These are phyloP conservation scores for Leishmania mexicana DNA, from an alignment of 208 protist genomes.

Conservation along the genomic window DNA sequence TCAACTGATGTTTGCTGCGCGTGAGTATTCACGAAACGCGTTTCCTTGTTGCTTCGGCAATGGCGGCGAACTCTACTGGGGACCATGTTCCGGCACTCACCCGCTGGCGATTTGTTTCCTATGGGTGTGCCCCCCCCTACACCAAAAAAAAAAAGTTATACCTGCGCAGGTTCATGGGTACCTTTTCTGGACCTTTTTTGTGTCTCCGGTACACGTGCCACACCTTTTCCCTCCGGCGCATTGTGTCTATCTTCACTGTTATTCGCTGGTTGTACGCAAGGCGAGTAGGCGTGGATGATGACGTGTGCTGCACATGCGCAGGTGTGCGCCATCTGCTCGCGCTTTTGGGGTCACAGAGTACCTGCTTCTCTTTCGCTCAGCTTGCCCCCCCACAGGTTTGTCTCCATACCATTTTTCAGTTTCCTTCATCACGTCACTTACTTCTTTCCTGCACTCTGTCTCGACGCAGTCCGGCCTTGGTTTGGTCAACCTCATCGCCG, in stretches of 20 bases:
- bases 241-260: not conserved
- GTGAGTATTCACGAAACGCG: not conserved
- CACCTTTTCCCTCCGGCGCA: not conserved
- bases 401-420: not conserved
- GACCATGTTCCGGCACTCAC: not conserved
- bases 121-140: not conserved
- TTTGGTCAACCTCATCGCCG: not conserved
- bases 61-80: not conserved
- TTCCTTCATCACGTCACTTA: not conserved
- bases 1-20: not conserved
- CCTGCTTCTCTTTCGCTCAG: not conserved
- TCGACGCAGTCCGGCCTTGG: not conserved
- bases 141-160: not conserved
- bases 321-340: not conserved
- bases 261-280: not conserved
- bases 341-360: not conserved
- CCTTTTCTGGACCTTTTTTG: not conserved
- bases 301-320: not conserved
- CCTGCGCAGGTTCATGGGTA: not conserved
- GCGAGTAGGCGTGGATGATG: not conserved
- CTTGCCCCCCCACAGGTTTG: not conserved
- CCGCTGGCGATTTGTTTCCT: not conserved
- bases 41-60: not conserved
- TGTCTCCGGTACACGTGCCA: not conserved
- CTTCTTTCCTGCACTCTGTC: not conserved